phyloP scores from a whole-genome alignment of 106 monocot genomes.

The Platanthera guangdongensis region DNA sequence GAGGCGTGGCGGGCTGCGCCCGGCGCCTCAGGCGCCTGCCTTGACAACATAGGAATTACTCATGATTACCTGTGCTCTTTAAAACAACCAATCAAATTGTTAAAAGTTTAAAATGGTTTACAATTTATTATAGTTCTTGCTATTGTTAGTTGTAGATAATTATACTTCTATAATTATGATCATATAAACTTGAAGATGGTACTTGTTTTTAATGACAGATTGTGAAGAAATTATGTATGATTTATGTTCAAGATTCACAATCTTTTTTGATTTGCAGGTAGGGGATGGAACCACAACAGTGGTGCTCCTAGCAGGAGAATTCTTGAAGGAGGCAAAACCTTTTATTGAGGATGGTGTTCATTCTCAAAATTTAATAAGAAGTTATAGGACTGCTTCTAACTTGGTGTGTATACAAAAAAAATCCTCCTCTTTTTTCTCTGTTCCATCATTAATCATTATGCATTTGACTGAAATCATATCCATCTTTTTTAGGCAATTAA shows the following conservation, averaged over 20 bases:
- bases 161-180: background rate
- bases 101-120: background rate
- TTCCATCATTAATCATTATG: background rate
- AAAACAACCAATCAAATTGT: background rate
- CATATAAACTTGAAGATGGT: background rate
- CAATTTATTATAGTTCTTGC: background rate
- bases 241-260: background rate
- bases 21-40: no score
- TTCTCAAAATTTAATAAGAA: slow-evolving; percentile 90
- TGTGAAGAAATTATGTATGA: slow-evolving; percentile 2
- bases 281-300: slow-evolving; percentile 99
- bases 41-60: background rate
- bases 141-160: background rate
- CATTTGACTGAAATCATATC: background rate
- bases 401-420: slow-evolving; percentile 37
- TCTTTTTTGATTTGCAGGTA: slow-evolving; percentile 37
- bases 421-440: background rate
- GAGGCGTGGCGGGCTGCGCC: no score
- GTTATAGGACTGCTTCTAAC: slow-evolving; percentile 65
- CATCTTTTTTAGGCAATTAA: slow-evolving; percentile 57
- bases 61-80: background rate
- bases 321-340: slow-evolving; percentile 92
- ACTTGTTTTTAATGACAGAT: background rate
- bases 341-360: slow-evolving; percentile 97
- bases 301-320: slow-evolving; percentile 95